These are phyloP conservation scores for Cochlearia excelsa DNA, from an alignment of 345 rosid genomes.

Conservation along the genomic window DNA sequence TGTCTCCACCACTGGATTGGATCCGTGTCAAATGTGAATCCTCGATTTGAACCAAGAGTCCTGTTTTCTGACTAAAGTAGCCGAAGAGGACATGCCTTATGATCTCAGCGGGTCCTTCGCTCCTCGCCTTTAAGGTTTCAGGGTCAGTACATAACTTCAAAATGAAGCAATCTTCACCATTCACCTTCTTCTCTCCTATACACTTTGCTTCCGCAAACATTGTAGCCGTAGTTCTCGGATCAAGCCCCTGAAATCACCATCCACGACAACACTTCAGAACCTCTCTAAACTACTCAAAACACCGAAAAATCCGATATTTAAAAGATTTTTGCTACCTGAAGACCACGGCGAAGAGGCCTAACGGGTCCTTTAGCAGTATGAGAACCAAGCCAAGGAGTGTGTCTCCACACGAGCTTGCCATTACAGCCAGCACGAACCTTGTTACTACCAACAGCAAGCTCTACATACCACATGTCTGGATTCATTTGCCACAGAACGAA, in stretches of 20 bases:
- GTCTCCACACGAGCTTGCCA: slow-evolving; percentile 88
- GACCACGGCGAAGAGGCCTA: slow-evolving; percentile 84
- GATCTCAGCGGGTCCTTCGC: slow-evolving; percentile 91
- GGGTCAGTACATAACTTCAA: slow-evolving; percentile 79
- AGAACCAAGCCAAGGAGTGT: slow-evolving; percentile 92
- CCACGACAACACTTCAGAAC: slow-evolving; percentile 20
- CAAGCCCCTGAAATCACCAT: slow-evolving; percentile 62
- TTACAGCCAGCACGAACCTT: slow-evolving; percentile 91
- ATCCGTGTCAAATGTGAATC: slow-evolving; percentile 84
- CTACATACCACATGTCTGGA: slow-evolving; percentile 96
- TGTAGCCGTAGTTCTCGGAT: slow-evolving; percentile 75
- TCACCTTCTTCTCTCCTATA: slow-evolving; percentile 71
- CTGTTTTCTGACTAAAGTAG: slow-evolving; percentile 89
- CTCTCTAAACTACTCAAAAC: slow-evolving; percentile 7
- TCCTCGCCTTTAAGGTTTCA: slow-evolving; percentile 66
- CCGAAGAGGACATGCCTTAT: slow-evolving; percentile 80
- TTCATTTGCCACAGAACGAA: slow-evolving; percentile 96
- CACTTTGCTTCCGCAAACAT: slow-evolving; percentile 84
- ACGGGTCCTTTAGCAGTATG: slow-evolving; percentile 86
- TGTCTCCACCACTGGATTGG: slow-evolving; percentile 73
- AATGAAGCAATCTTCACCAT: slow-evolving; percentile 89
- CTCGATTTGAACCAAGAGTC: slow-evolving; percentile 79
- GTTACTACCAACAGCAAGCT: slow-evolving; percentile 78
- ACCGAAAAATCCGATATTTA: neutral
- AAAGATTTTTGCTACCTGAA: slow-evolving; percentile 50